Base-by-base conservation (phyloP, 192 early-diverging fungal species). In the Radiomyces spectabilis region DNA sequence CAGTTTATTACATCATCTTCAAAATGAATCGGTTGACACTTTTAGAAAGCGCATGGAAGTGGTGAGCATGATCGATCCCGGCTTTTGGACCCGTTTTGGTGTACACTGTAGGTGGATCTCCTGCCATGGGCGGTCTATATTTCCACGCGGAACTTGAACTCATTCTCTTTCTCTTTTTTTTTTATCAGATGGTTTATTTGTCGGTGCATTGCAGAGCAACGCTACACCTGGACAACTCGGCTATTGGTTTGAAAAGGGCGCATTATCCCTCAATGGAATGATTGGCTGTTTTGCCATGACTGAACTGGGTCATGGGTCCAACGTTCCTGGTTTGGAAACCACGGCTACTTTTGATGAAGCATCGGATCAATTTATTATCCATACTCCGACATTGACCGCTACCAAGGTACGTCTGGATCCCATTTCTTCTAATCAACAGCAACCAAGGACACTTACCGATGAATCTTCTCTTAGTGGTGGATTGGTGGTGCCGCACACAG, bases 201-300 rank as follows among this genome's bases (percentile, higher is more conserved):
- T 92, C 68, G 87, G 87, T 16, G 86, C 91, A 24, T 72, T 95
- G 25, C 82, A 86, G 57, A 85, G 90, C 29, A 85, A 85, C 51
- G 89, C 89, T 13, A 91, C 89, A 18, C 77, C 87, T 4, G 76
- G 82, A 31, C 93, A 95, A 73, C 75, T 95, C 35, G 77, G 76
- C 4, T 85, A 92, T 69, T 95, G 91, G 88, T 81, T 87, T 48
- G 77, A 82, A 34, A 82, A 80, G 73, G 92, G 92, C 24, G 89
- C 89, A 5, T 58, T 94, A 8, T 77, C 83, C 22, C 64, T 93
- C 61, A 85, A 91, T 57, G 84, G 86, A 31, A 78, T 93, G 59
- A 73, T 84, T 5, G 93, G 93, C 29, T 95, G 91, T 75, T 95
- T 93, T 68, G 89, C 84, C 38, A 93, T 93, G 93, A 95, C 93